Percentiles rank a stretch among this genome's conserved stretches.
Evolutionary conservation across 495 filamentous ascomycete genomes (phyloP).

Genomic region (Neurospora sublineolata): DNA sequence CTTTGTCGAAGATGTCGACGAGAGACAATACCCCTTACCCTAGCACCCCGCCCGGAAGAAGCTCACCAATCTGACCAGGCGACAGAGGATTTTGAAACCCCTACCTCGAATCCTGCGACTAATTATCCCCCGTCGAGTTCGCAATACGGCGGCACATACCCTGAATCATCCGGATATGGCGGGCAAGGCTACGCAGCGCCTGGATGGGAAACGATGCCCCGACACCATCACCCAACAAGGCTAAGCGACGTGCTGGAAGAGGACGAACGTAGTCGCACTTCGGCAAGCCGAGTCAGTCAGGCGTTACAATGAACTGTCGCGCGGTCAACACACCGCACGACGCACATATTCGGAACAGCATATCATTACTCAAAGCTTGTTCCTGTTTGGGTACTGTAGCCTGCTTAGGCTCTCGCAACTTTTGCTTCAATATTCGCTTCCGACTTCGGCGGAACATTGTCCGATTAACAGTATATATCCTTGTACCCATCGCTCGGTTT

Average conservation of each 20-base stretch:
- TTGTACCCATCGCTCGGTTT: background rate
- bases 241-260: conserved; percentile 89
- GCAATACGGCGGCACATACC: conserved; percentile 21
- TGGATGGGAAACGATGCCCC: conserved; percentile 70
- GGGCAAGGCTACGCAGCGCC: conserved; percentile 53
- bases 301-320: conserved; percentile 15
- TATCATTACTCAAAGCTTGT: background rate
- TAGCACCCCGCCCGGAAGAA: conserved; percentile 18
- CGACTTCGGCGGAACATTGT: background rate
- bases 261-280: conserved; percentile 58
- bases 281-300: conserved; percentile 38
- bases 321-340: background rate
- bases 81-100: conserved; percentile 40
- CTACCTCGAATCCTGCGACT: conserved; percentile 21
- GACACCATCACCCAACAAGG: conserved; percentile 89
- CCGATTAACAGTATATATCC: background rate
- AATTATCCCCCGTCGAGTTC: conserved; percentile 27
- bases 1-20: conserved; percentile 34
- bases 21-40: conserved; percentile 34
- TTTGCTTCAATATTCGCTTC: background rate
- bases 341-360: background rate
- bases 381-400: background rate
- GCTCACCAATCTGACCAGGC: conserved; percentile 29
- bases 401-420: background rate
- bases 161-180: conserved; percentile 31